Evolutionary conservation across 148 eudicot species (phyloP).

Genomic region (Cornus kousa): DNA sequence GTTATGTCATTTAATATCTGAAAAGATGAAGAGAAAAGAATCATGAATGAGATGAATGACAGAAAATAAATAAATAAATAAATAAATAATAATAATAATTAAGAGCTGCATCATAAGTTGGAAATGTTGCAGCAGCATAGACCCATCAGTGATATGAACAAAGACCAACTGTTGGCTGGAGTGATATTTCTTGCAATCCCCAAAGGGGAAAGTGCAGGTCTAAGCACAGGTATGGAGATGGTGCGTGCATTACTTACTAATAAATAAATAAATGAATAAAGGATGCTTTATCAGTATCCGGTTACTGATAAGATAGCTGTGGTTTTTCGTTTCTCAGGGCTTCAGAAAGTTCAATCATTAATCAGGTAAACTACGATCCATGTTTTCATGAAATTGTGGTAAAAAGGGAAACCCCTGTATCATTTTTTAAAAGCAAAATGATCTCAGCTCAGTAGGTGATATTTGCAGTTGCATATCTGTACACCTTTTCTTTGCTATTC

Average conservation of each 20-base stretch:
- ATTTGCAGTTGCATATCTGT: background rate
- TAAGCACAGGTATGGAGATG: too few relatives aligned
- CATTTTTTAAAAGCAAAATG: background rate
- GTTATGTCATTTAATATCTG: constrained; percentile 91
- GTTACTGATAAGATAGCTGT: too few relatives aligned
- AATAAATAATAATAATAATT: background rate
- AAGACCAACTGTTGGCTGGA: too few relatives aligned
- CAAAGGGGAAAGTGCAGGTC: too few relatives aligned
- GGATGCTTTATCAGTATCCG: background rate
- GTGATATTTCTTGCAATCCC: too few relatives aligned
- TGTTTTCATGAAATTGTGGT: background rate
- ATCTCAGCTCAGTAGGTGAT: background rate
- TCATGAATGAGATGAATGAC: background rate
- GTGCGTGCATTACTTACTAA: too few relatives aligned
- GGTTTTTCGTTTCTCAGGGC: background rate
- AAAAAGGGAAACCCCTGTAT: background rate
- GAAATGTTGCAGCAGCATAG: background rate
- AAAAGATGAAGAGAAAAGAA: constrained; percentile 9
- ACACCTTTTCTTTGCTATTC: background rate
- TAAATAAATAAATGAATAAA: too few relatives aligned
- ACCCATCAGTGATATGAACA: background rate
- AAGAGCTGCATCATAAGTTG: background rate
- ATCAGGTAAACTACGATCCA: background rate
- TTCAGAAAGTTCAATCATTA: background rate
- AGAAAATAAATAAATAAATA: background rate